Percentiles rank a stretch among this genome's conserved stretches.
Evolutionary conservation across 306 rosid species (phyloP).

Genomic region (Trichosanthes truncata): DNA sequence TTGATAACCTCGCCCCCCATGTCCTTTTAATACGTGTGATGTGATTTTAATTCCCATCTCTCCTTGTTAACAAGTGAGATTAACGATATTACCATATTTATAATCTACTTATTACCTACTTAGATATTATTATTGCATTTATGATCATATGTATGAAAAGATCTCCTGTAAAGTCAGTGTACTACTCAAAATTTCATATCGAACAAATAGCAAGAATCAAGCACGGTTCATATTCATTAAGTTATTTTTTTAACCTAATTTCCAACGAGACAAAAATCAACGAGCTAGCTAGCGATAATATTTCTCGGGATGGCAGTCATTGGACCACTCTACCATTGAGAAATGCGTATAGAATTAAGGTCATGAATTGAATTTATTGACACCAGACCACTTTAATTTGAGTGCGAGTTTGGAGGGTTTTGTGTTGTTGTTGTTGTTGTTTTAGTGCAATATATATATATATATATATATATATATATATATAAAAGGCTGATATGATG

Average conservation of each 20-base stretch:
- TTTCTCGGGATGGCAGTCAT: background rate
- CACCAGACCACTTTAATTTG: background rate
- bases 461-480: background rate
- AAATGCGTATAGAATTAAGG: background rate
- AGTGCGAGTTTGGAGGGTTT: background rate
- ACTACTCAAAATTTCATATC: too few species aligned
- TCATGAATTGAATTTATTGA: background rate
- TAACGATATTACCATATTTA: background rate
- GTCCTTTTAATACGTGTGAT: slow-evolving; percentile 4
- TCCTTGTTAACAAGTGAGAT: background rate
- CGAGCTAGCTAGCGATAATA: background rate
- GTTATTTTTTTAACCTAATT: background rate
- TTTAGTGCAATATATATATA: background rate
- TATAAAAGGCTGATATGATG: slow-evolving; percentile 5
- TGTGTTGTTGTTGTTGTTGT: background rate
- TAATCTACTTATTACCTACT: background rate
- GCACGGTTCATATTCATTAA: too few species aligned
- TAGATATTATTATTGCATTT: background rate
- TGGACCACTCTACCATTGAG: background rate
- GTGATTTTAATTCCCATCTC: background rate
- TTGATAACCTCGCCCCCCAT: slow-evolving; percentile 1
- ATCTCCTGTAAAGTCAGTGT: too few species aligned
- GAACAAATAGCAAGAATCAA: too few species aligned
- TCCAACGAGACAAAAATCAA: background rate
- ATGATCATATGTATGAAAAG: background rate